Conservation (phyloP, 2,329 filamentous ascomycete genomes). For the Penicillium paneum region DNA sequence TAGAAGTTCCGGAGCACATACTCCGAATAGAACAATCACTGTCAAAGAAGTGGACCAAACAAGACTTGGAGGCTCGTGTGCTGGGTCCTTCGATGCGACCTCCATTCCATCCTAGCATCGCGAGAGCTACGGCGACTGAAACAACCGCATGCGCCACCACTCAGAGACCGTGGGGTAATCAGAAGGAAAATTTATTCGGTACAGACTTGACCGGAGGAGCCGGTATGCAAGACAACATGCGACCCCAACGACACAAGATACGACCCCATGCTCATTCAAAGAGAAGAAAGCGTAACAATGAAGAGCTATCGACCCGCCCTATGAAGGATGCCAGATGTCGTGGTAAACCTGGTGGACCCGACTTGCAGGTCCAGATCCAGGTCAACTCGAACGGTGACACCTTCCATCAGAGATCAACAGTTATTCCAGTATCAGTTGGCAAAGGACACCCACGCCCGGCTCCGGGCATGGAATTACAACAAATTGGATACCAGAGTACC, state of each 20-base stretch:
- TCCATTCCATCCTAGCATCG: too few relatives aligned
- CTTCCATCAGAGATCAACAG: not conserved
- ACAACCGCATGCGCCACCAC: fast-evolving
- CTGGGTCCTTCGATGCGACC: not conserved
- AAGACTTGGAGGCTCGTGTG: constrained; percentile 33
- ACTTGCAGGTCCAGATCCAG: not conserved
- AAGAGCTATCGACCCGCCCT: not conserved
- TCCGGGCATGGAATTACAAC: not conserved
- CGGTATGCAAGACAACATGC: not conserved
- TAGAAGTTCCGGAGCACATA: constrained; percentile 52
- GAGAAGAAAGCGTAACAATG: not conserved
- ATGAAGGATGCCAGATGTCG: not conserved
- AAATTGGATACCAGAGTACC: not conserved
- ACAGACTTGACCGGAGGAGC: not conserved
- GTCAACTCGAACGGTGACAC: not conserved
- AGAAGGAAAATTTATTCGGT: not conserved
- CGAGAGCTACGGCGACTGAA: not conserved
- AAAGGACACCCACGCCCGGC: not conserved
- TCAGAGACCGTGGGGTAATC: too few relatives aligned
- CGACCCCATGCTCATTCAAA: not conserved
- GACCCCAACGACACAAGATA: not conserved
- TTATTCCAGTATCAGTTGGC: not conserved
- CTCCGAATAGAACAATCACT: constrained; percentile 53
- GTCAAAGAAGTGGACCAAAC: constrained; percentile 55
- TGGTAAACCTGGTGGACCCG: too few relatives aligned